Base-by-base conservation (phyloP, 441 rosid species). In the Aquilaria agallochum region DNA sequence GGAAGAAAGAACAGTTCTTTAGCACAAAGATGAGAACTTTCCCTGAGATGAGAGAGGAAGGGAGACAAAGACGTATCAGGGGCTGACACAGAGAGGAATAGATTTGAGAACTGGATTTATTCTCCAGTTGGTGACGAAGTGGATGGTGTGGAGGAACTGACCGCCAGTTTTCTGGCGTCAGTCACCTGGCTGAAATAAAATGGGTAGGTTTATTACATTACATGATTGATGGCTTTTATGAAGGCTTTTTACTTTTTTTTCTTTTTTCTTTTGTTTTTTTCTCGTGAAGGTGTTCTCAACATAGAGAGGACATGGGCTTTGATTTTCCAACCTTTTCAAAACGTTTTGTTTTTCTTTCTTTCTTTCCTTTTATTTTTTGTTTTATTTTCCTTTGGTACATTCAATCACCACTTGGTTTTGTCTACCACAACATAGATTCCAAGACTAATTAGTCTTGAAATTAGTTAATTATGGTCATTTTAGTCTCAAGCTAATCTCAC, bases 211-310 rank as follows among this genome's bases (percentile, higher is more conserved):
- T 49, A 32, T 36, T 4, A 27, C 50, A 56, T 49, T 4, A 27
- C 50, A 56, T 49, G 53, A 63, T 63, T 44, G 51, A 54, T n/a
- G 47, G 56, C 32, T 30, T 33, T 55, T 47, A 10, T 55, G 45
- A 20, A 59, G 49, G 42, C 42, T 36, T 27, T 50, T 0, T 50
- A 8, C 3, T 36, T 27, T 50, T 0, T 50, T 50, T 13, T n/a
- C 20, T n/a, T 50, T 20, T 20, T 20, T 20, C 1, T 1, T 20
- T 20, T 20, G 1, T 20, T 20, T 20, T 20, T 20, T 1, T 1
- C 1, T 20, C 27, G 27, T 20, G 27, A 20, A 20, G 27, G 27
- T 36, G 42, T 36, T 36, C 6, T 36, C 42, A 36, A 34, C 40
- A 34, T 1, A 34, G 40, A 34, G 40, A n/a, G 1, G 53, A 50